Conservation (phyloP, 2,329 filamentous ascomycete genomes). For the Botryotinia narcissicola region DNA sequence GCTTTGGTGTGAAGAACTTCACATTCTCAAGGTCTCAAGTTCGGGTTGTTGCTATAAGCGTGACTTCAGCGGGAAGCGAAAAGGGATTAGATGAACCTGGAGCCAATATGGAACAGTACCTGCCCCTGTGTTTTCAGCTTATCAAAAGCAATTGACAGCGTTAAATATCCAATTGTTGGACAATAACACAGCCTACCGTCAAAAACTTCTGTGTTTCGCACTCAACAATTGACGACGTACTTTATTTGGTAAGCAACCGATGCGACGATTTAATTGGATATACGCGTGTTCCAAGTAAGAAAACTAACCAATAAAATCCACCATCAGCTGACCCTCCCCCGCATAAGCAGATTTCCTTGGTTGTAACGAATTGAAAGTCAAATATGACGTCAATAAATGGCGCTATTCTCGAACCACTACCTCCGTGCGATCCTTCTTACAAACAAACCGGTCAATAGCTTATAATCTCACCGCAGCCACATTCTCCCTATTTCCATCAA, state of each 20-base stretch:
- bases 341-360: slow-evolving; percentile 5
- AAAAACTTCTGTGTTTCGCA: neutral
- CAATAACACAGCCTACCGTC: neutral
- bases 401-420: neutral
- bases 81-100: neutral
- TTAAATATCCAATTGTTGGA: neutral
- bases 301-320: neutral
- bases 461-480: slow-evolving; percentile 4
- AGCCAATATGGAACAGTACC: no score
- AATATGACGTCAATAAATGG: slow-evolving; percentile 2
- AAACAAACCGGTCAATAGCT: neutral
- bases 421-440: neutral
- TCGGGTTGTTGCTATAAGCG: neutral
- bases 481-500: neutral
- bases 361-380: neutral
- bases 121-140: neutral
- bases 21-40: neutral
- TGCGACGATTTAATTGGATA: neutral
- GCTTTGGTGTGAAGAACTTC: neutral
- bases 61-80: neutral
- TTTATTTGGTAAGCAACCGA: neutral
- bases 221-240: no score
- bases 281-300: neutral
- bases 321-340: neutral
- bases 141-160: neutral